These are phyloP conservation scores for Penicillium concentricum DNA, from an alignment of 2,329 filamentous ascomycete species.

Conservation along the genomic window DNA sequence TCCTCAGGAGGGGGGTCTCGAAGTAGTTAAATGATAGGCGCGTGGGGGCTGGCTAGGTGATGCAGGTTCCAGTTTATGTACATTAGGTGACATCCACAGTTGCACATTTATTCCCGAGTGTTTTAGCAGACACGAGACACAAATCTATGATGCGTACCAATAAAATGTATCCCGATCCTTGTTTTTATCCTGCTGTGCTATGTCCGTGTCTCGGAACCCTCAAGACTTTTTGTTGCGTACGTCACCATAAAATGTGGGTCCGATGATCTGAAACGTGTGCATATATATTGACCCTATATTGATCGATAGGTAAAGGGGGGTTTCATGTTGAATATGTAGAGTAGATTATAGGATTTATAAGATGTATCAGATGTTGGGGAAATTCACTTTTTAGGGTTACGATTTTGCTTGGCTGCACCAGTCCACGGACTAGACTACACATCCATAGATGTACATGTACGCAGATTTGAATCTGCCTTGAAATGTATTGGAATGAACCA, in stretches of 20 bases:
- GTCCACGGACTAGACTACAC: no score
- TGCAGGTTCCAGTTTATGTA: not conserved
- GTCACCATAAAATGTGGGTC: constrained; percentile 9
- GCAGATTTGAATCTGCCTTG: constrained; percentile 17
- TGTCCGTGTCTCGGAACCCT: not conserved
- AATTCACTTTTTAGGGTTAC: not conserved
- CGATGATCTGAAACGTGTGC: constrained; percentile 10
- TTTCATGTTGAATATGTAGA: not conserved
- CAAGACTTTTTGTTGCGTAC: not conserved
- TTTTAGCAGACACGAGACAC: not conserved
- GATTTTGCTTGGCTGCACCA: not conserved
- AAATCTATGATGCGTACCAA: not conserved
- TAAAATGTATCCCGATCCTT: no score
- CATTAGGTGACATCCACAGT: constrained; percentile 1
- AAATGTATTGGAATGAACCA: constrained; percentile 52
- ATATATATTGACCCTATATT: not conserved
- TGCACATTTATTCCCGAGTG: constrained; percentile 9
- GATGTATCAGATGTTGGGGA: not conserved
- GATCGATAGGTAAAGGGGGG: not conserved
- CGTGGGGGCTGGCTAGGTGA: constrained; percentile 12
- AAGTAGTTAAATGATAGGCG: constrained; percentile 2
- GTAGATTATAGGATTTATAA: not conserved
- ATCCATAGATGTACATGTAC: not conserved
- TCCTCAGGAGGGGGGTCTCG: constrained; percentile 8
- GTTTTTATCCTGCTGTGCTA: no score